Evolutionary conservation across 306 rosid genomes (phyloP), one percentile per base, ranked within the genome.

Genomic region (Pyrus betulifolia): DNA sequence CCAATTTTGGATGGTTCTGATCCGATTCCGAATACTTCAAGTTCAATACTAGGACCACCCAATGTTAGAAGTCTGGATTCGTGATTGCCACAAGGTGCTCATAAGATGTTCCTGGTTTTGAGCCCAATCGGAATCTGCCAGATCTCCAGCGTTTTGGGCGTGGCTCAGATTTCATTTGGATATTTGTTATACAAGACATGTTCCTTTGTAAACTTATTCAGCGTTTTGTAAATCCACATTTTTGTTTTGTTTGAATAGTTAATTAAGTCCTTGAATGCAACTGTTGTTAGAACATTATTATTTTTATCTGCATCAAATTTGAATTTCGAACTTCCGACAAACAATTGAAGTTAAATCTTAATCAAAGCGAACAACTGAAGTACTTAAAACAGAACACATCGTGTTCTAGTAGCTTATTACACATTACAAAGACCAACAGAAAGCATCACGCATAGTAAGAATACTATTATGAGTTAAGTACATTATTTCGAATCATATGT

Each of bases 101-200:
- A 93, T 75, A 87, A 86, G 93, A 84, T 52, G 71, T 89, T 72
- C 96, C 97, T 79, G 93, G 94, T 55, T 93, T 91, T 80, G 98
- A 89, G 79, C 92, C 97, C 17, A 74, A 82, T 83, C 82, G 88
- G 42, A 83, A 75, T 71, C 92, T 90, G 8, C 72, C 82, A 25
- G 98, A 88, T 82, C 67, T 89, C 74, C 84, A 89, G 79, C 93
- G 82, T 69, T 91, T 88, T 54, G 75, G 91, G 33, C 28, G 87
- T 13, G 97, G 84, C 76, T 93, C 90, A 5, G 96, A 93, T 86
- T 93, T 73, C 82, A 91, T 93, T 8, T 93, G 89, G 82, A 63
- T 15, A 40, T 40, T 2, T 63, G 67, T 63, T 8, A 6, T 6
- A 21, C 35, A 60, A 12, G 10, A 27, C 8, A 23, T 6, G 11